Evolutionary conservation across 2,329 filamentous ascomycete species (phyloP), one percentile per base, ranked within the genome.

Genomic region (Triangularia verruculosa): DNA sequence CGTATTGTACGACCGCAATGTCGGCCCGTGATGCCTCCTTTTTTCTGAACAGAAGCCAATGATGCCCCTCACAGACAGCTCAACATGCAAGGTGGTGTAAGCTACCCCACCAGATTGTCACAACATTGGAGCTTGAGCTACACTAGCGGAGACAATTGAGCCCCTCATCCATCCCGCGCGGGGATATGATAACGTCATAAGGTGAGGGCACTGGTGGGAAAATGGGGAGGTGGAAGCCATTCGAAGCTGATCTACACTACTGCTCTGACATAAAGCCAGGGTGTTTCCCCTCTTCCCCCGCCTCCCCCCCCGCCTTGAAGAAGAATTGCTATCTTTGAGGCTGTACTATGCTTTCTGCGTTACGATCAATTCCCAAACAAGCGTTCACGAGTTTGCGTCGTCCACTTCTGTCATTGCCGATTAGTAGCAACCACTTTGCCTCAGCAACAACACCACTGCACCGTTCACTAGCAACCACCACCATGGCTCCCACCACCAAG

Each of bases 401-500:
- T 20, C 39, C 39, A 9, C n/a, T 47, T 47, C n/a, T 17, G n/a
- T 39, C 15, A 4, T 39, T 39, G 9, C 30, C 34, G 15, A n/a
- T n/a, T 8, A 28, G n/a, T n/a, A n/a, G n/a, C n/a, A n/a, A n/a
- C n/a, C n/a, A n/a, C n/a, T n/a, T n/a, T n/a, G n/a, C n/a, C n/a
- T n/a, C n/a, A n/a, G n/a, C n/a, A n/a, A n/a, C n/a, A n/a, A n/a
- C n/a, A n/a, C n/a, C n/a, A n/a, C n/a, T n/a, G n/a, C 8, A 9
- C 28, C 55, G 30, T 20, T 22, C 55, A 3, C 56, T 17, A 15
- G 20, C 20, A 57, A 64, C 32, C 57, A 70, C 20, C 54, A 64
- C 32, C 57, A 70, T 69, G 67, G 65, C 65, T n/a, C n/a, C n/a
- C 30, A 8, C 22, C 1, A 55, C 54, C 30, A 66, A 70, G 64